Conservation (phyloP, 2,329 filamentous ascomycete species). For the Westerdykella sp. region DNA sequence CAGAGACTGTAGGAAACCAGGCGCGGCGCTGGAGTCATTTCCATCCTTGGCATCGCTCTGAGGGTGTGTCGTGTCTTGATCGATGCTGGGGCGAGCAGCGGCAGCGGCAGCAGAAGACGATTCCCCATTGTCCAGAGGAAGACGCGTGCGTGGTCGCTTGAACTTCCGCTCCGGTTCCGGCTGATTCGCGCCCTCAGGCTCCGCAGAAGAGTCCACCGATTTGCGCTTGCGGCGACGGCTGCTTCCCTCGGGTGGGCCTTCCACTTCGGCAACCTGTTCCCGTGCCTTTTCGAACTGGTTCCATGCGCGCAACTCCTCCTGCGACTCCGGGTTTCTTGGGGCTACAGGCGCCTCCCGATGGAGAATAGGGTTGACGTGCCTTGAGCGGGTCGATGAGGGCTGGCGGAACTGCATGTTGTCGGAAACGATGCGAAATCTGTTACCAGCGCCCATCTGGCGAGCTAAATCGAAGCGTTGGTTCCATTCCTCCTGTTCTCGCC, state of each 20-base stretch:
- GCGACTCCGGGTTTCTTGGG: conserved; percentile 61
- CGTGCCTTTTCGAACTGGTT: conserved; percentile 82
- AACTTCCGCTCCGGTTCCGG: conserved; percentile 70
- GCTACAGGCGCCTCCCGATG: conserved; percentile 35
- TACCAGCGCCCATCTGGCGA: conserved; percentile 66
- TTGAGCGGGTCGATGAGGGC: conserved; percentile 38
- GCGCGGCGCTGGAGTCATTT: conserved; percentile 41
- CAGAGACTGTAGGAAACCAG: conserved; percentile 79
- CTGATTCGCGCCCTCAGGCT: conserved; percentile 54
- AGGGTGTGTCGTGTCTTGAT: conserved; percentile 24
- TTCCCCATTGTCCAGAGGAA: conserved; percentile 51
- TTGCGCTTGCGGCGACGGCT: conserved; percentile 66
- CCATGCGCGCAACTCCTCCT: conserved; percentile 81
- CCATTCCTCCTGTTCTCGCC: conserved; percentile 63
- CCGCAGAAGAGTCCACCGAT: conserved; percentile 64
- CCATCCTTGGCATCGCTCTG: conserved; percentile 14
- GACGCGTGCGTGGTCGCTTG: conserved; percentile 77
- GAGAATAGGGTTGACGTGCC: conserved; percentile 26
- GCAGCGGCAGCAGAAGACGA: conserved; percentile 24
- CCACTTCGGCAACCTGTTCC: conserved; percentile 44
- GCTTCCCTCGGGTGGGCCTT: conserved; percentile 14
- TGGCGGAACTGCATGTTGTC: conserved; percentile 48
- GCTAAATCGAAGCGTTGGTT: conserved; percentile 78
- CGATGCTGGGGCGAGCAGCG: conserved; percentile 22
- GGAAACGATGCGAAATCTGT: conserved; percentile 65